phyloP scores from a whole-genome alignment of 176 grass and related monocot genomes.

The Eremochloa ophiuroides region DNA sequence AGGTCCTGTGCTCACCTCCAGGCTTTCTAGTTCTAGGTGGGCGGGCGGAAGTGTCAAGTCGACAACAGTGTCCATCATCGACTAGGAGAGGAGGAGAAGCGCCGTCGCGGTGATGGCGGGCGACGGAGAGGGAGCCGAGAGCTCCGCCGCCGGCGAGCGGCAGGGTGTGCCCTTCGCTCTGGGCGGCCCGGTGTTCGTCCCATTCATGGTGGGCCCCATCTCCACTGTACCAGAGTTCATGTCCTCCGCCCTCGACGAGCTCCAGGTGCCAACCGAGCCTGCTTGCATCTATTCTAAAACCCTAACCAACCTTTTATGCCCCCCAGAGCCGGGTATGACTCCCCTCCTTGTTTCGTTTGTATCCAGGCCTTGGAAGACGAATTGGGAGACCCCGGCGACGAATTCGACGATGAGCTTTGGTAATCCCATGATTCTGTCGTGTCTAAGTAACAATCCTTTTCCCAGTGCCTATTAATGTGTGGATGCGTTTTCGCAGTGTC shows the following conservation, averaged over 20 bases:
- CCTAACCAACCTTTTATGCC: background rate
- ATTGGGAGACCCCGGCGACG: constrained; percentile 34
- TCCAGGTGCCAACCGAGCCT: constrained; percentile 39
- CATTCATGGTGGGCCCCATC: constrained; percentile 55
- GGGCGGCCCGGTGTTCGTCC: constrained; percentile 73
- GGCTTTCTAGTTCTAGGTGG: background rate
- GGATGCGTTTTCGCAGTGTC: constrained; percentile 25
- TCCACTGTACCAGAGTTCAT: constrained; percentile 60
- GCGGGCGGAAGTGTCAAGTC: background rate
- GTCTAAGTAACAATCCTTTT: background rate
- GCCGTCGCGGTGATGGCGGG: background rate
- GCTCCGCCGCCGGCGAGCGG: constrained; percentile 25
- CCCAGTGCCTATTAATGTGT: background rate
- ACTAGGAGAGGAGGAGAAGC: background rate
- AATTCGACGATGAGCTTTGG: constrained; percentile 68
- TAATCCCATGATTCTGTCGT: constrained; percentile 19
- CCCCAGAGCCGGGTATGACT: background rate
- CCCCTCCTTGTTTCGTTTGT: background rate
- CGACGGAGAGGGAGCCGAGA: constrained; percentile 31
- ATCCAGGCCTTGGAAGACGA: constrained; percentile 55
- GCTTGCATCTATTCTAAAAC: background rate
- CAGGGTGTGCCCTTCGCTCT: constrained; percentile 50
- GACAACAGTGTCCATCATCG: background rate
- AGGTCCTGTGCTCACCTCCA: background rate
- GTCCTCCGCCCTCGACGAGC: constrained; percentile 51